A percentile compares a stretch with the other conserved stretches of the same genome.
Evolutionary conservation across 2,329 filamentous ascomycete genomes (phyloP).

Genomic region (Neonectria punicea): DNA sequence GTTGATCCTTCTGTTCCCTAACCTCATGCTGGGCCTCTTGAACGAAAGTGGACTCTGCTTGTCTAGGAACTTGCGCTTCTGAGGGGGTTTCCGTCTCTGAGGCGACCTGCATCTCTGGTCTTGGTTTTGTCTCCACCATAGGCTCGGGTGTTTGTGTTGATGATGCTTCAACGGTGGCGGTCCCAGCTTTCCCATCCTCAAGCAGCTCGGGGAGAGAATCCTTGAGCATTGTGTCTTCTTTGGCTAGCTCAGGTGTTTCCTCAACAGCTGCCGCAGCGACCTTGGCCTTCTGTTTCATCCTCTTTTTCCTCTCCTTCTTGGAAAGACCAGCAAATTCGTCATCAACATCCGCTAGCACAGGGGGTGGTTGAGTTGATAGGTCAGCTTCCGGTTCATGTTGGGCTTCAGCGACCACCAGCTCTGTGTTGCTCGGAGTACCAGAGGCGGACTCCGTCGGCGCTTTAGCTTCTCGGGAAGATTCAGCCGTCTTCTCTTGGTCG

Average conservation of each 20-base stretch:
- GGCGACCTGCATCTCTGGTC: background rate
- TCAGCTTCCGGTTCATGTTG: conserved; percentile 7
- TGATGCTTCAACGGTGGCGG: background rate
- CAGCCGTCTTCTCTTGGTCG: background rate
- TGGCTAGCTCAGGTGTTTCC: background rate
- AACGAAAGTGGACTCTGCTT: background rate
- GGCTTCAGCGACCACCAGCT: background rate
- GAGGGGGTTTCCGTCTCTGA: background rate
- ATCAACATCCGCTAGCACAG: background rate
- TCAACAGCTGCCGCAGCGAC: background rate
- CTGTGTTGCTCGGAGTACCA: background rate
- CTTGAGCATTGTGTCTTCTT: background rate
- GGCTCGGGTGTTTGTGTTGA: background rate
- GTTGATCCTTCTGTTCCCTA: background rate
- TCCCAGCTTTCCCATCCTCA: background rate
- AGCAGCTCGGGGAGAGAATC: background rate
- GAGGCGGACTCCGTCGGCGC: background rate
- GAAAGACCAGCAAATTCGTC: conserved; percentile 20
- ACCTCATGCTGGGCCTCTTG: background rate
- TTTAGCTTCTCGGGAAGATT: background rate
- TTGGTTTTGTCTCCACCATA: background rate
- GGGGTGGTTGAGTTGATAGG: background rate
- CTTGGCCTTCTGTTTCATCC: conserved; percentile 24
- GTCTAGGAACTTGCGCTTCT: background rate
- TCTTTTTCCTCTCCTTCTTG: conserved; percentile 37